A percentile compares a stretch with the other conserved stretches of the same genome.
phyloP scores from a whole-genome alignment of 352 stramenopile genomes.

The Pythium chondricola region DNA sequence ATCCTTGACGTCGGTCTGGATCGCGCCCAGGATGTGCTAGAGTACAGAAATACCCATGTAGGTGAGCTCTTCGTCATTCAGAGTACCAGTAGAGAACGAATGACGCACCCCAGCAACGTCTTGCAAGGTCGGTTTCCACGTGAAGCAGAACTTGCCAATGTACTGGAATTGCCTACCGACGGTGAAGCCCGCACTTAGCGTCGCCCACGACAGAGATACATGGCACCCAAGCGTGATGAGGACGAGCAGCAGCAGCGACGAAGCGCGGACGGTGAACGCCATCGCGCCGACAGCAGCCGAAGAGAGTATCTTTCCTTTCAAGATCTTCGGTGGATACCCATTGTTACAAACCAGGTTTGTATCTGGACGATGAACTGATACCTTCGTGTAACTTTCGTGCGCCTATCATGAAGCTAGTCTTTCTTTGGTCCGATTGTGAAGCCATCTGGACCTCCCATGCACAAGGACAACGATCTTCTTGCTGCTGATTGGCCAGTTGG shows the following conservation, averaged over 20 bases:
- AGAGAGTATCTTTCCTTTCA: slow-evolving; percentile 21
- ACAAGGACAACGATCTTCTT: too few species aligned
- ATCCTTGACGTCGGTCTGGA: slow-evolving; percentile 54
- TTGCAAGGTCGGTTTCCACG: slow-evolving; percentile 44
- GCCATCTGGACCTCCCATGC: too few species aligned
- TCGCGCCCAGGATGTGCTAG: slow-evolving; percentile 49
- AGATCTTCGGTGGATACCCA: too few species aligned
- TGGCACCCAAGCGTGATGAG: background rate
- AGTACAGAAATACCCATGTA: background rate
- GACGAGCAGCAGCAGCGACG: slow-evolving; percentile 4
- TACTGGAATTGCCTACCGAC: slow-evolving; percentile 70
- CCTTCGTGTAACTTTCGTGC: too few species aligned
- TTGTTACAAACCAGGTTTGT: too few species aligned
- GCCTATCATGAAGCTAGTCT: too few species aligned
- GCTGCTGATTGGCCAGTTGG: too few species aligned
- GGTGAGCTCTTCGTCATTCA: background rate
- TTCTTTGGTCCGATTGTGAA: too few species aligned
- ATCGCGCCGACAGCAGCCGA: too few species aligned
- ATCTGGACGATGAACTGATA: too few species aligned
- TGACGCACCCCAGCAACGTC: slow-evolving; percentile 46
- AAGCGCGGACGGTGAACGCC: too few species aligned
- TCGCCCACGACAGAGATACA: slow-evolving; percentile 18
- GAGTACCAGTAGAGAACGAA: background rate
- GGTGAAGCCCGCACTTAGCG: slow-evolving; percentile 52
- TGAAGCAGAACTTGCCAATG: slow-evolving; percentile 82